Base-by-base conservation (phyloP, 768 basidiomycete genomes). In the Lentinula guzmanii region DNA sequence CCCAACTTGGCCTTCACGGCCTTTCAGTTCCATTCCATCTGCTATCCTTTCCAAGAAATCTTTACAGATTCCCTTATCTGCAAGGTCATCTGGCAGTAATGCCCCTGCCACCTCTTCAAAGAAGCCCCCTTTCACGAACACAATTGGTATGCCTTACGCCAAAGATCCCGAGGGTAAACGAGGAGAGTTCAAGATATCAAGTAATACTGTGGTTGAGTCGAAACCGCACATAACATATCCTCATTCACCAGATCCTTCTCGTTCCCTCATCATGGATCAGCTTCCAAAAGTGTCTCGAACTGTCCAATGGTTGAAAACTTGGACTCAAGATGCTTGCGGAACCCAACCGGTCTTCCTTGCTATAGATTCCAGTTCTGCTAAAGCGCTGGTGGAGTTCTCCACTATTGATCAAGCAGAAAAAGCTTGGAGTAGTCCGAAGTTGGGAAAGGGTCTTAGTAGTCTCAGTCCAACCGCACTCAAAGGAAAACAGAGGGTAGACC, bases 231-330 rank as follows among this genome's bases (percentile, higher is more conserved):
- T 61, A 62, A 18, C 63, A 35, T 42, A 64, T 8, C 55, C 67
- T 0, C 79, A 82, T 62, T 69, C 72, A 9, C 82, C 83, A 45
- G 78, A 79, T 63, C 79, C 79, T 5, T 71, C 78, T 2, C 75
- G 81, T 13, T 82, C 84, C 1, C 70, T 86, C 33, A 81, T 86
- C 28, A 77, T 86, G 71, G 83, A 85, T 63, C 77, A 79, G 57
- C 70, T 86, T 5, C 84, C 84, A 1, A 82, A 81, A 62, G 67
- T 74, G 3, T 74, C 77, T 64, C 79, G 83, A 50, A 76, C 71
- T 4, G 65, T 64, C 4, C 73, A 75, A 24, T 84, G 75, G 65
- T 70, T 81, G 37, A 72, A 72, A 43, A 66, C 64, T 18, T 85
- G 84, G 82, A 72, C 74, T 59, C 74, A 72, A 59, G 65, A 65